A percentile compares a stretch with the other conserved stretches of the same genome.
These are phyloP conservation scores for Trichoderma hamatum DNA, from an alignment of 2,329 filamentous ascomycete genomes.

Conservation along the genomic window DNA sequence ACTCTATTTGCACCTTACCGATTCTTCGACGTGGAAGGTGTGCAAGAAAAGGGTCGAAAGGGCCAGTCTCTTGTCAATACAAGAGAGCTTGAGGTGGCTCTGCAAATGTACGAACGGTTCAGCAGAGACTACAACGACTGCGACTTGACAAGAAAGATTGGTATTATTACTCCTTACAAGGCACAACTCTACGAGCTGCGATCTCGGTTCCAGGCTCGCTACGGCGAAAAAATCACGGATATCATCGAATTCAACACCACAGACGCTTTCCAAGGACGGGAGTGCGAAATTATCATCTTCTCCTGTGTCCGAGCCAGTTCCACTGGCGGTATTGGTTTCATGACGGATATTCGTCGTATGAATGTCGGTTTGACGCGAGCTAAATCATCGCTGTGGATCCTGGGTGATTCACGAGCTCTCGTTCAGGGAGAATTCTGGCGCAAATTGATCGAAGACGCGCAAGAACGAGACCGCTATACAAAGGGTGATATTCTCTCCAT, in stretches of 20 bases:
- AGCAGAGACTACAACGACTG: slow-evolving; percentile 68
- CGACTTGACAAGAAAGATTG: slow-evolving; percentile 81
- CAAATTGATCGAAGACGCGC: slow-evolving; percentile 81
- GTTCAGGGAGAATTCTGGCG: slow-evolving; percentile 90
- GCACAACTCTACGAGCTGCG: slow-evolving; percentile 84
- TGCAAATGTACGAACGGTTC: slow-evolving; percentile 82
- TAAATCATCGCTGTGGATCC: slow-evolving; percentile 93
- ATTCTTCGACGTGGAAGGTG: slow-evolving; percentile 94
- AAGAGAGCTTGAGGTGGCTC: slow-evolving; percentile 82
- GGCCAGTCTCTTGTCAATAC: slow-evolving; percentile 90
- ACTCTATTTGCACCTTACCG: slow-evolving; percentile 85
- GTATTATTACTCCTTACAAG: slow-evolving; percentile 98
- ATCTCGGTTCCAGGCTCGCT: slow-evolving; percentile 70
- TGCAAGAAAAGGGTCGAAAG: slow-evolving; percentile 76
- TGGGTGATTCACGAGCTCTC: slow-evolving; percentile 87
- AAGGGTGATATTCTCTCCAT: slow-evolving; percentile 60
- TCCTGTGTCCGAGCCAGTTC: slow-evolving; percentile 93
- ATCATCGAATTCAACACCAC: slow-evolving; percentile 97
- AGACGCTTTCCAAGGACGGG: slow-evolving; percentile 94
- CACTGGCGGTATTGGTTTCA: slow-evolving; percentile 96
- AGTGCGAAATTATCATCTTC: slow-evolving; percentile 98
- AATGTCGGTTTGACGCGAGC: slow-evolving; percentile 97
- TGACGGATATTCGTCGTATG: slow-evolving; percentile 98
- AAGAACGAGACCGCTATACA: slow-evolving; percentile 74
- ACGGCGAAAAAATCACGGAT: slow-evolving; percentile 73